Base-by-base conservation (phyloP, 441 rosid species). In the Cnidoscolus chayamansa region DNA sequence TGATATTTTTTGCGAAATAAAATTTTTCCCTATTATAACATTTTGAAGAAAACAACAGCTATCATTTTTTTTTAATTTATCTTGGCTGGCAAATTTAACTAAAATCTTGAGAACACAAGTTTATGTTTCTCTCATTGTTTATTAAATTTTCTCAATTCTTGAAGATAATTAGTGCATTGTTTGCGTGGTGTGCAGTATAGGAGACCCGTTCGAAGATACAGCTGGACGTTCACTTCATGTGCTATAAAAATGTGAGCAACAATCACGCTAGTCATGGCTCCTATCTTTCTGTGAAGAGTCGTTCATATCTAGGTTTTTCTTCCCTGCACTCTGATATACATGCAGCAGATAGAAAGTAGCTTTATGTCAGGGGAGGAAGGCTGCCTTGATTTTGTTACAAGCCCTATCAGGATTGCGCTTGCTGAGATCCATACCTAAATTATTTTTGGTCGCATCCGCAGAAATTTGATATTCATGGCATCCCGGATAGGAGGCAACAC, bases 161-260 rank as follows among this genome's bases (percentile, higher is more conserved):
- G 11, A 17, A 32, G 31, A 17, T 67, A 31, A 40, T 40, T 40
- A 7, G 4, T 5, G 45, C 6, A 40, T 3, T 4, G 45, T 40
- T 40, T 40, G 7, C 7, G 7, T 40, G 45, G 25, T 65, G 55
- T 84, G 89, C 91, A 95, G 99, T 7, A 97, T 95, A 69, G 99
- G 99, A 76, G 99, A 95, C 76, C 99, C 98, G 13, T 92, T 95
- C 84, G 93, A 95, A 80, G 99, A 93, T 83, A 93, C 99, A 11
- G 98, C 98, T 3, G 98, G 99, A 76, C 98, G 97, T 7, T 95
- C 99, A 2, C 75, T 95, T 75, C 99, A 95, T 17, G 98, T 95
- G 65, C 98, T 90, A 93, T 91, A 74, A 93, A 95, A 77, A 90
- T 95, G 99, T 85, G 92, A n/a, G 97, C 98, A 1, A 95, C 99